Conservation (phyloP, 2,329 filamentous ascomycete genomes). For the Xylaria sp. region DNA sequence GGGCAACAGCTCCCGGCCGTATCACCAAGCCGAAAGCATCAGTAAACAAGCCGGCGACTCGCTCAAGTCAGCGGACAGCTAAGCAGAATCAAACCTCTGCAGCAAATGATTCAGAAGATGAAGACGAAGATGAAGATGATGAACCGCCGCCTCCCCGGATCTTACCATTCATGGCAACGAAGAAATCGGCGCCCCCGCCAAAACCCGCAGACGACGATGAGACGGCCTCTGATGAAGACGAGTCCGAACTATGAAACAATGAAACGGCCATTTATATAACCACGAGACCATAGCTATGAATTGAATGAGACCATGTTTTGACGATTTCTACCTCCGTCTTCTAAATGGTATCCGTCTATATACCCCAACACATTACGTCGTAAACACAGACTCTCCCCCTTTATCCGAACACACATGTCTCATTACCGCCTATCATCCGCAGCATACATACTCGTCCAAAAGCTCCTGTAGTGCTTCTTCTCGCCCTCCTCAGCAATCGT, state of each 20-base stretch:
- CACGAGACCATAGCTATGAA: slow-evolving; percentile 15
- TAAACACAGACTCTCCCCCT: not conserved
- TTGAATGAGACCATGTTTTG: slow-evolving; percentile 26
- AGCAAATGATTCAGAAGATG: slow-evolving; percentile 35
- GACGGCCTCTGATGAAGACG: slow-evolving; percentile 65
- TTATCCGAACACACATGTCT: not conserved
- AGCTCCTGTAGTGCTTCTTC: slow-evolving; percentile 70
- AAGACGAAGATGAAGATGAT: slow-evolving; percentile 39
- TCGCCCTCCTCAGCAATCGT: slow-evolving; percentile 66
- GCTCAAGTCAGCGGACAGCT: slow-evolving; percentile 25
- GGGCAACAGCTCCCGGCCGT: slow-evolving; percentile 10
- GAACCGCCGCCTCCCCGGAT: slow-evolving; percentile 47
- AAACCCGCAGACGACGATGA: slow-evolving; percentile 55
- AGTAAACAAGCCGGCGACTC: slow-evolving; percentile 28
- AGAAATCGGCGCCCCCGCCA: slow-evolving; percentile 45
- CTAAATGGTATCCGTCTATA: not conserved
- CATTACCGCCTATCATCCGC: slow-evolving; percentile 61
- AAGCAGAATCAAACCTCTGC: slow-evolving; percentile 26
- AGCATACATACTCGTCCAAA: slow-evolving; percentile 66
- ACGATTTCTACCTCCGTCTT: not conserved
- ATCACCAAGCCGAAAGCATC: slow-evolving; percentile 35
- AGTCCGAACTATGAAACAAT: slow-evolving; percentile 59
- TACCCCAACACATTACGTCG: not conserved
- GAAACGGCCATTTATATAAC: slow-evolving; percentile 22
- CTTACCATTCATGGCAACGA: slow-evolving; percentile 59